phyloP scores from a whole-genome alignment of 768 basidiomycete species.

The Hemileccinum impolitum region DNA sequence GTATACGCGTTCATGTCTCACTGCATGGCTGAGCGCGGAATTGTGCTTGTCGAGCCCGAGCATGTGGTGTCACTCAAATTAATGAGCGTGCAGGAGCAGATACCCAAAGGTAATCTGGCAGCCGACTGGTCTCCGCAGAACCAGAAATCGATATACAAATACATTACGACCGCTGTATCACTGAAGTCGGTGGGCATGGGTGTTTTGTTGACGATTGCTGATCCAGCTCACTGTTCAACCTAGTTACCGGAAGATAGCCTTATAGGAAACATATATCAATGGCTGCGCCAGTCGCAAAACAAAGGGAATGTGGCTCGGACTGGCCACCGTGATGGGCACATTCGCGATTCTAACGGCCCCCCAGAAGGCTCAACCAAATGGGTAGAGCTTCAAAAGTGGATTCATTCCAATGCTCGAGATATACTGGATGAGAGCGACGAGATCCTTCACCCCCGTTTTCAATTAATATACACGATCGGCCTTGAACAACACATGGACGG shows the following conservation, averaged over 20 bases:
- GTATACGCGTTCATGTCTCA: slow-evolving; percentile 30
- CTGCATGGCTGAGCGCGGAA: slow-evolving; percentile 22
- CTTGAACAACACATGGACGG: background rate
- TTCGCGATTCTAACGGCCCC: too few relatives aligned
- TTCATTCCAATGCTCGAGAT: slow-evolving; percentile 12
- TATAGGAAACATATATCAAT: background rate
- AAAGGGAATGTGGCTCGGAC: slow-evolving; percentile 28
- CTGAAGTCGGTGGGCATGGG: background rate
- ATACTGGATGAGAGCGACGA: slow-evolving; percentile 23
- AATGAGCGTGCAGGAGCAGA: background rate
- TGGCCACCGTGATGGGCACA: background rate
- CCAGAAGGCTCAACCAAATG: slow-evolving; percentile 4
- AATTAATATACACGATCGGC: background rate
- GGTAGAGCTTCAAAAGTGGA: slow-evolving; percentile 12
- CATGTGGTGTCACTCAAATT: background rate
- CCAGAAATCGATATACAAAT: background rate
- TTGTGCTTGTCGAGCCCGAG: background rate
- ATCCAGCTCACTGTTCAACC: slow-evolving; percentile 8
- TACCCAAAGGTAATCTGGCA: slow-evolving; percentile 32
- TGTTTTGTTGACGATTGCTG: background rate
- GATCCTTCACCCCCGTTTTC: slow-evolving; percentile 8
- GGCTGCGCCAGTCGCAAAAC: background rate
- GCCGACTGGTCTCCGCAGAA: slow-evolving; percentile 14
- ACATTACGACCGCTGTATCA: background rate
- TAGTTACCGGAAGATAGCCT: background rate